Evolutionary conservation across 257 asterid genomes (phyloP), one percentile per base, ranked within the genome.

Genomic region (Ballota nigra): DNA sequence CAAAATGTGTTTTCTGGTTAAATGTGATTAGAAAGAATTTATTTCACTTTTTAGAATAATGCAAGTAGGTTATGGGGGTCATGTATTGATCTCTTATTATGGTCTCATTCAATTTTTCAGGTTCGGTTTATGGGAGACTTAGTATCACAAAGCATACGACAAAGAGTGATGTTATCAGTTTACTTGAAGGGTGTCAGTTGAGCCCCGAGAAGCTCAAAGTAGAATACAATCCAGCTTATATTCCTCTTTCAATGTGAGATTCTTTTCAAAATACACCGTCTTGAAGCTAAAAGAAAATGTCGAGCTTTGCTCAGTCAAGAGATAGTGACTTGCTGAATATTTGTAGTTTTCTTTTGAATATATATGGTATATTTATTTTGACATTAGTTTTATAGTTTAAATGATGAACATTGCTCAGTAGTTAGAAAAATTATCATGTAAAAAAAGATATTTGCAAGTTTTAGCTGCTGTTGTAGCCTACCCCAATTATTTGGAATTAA

Each of bases 121-220:
- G 86, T 33, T 24, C 69, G 23, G 53, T 81, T 45, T 85, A 80
- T 76, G 95, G 84, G 49, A 83, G 55, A 61, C 59, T 88, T 58
- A 2, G 80, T 77, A 75, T 82, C 68, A 61, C 84, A 15, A 88
- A 78, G 87, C 45, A 78, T 52, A 86, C 92, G 2, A 66, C 82
- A 28, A 90, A 80, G 79, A 68, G 75, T 59, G 95, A 88, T 80
- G 19, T 88, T 51, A 36, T 86, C 73, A 78, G 69, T 81, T 15
- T 84, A 63, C 81, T 90, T 49, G 84, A 85, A 3, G 88, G 75
- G 38, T 52, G 79, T 70, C 61, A 67, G 36, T 74, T 88, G 83
- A 81, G 78, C 8, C 63, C 71, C 0, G 83, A 79, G 49, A 88
- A 86, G 71, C 75, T 90, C 76, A 88, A 79, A 84, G 88, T 83